Evolutionary conservation across 176 grass and related monocot species (phyloP).

Genomic region (Pontederia paniculata): DNA sequence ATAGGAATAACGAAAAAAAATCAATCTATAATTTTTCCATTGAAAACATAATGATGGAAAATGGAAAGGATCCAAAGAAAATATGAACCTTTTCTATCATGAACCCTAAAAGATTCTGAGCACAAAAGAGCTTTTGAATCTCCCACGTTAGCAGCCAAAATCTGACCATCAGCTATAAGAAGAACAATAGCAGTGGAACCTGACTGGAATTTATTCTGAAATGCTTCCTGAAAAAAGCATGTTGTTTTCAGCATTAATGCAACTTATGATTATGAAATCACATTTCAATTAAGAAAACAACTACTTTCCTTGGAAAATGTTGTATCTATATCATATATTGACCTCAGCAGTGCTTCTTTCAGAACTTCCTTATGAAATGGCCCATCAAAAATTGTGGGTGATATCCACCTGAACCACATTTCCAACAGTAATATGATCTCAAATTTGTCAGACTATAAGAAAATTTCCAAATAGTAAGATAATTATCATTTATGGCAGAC

Average conservation of each 20-base stretch:
- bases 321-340: constrained; percentile 81
- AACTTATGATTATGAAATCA: constrained; percentile 5
- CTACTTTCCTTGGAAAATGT: constrained; percentile 84
- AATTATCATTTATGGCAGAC: no score
- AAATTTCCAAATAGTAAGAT: no score
- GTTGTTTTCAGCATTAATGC: constrained; percentile 12
- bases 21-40: neutral
- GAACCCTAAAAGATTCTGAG: constrained; percentile 31
- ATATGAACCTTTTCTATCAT: constrained; percentile 35
- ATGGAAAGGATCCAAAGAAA: constrained; percentile 10
- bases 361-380: constrained; percentile 72
- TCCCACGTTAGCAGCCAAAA: constrained; percentile 81
- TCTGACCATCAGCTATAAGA: constrained; percentile 69
- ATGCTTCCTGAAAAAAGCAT: constrained; percentile 67
- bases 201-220: constrained; percentile 43
- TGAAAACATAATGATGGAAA: neutral
- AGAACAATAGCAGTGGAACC: constrained; percentile 76
- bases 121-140: constrained; percentile 93
- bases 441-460: no score
- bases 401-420: constrained; percentile 42
- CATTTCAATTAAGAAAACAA: constrained; percentile 17
- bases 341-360: constrained; percentile 75
- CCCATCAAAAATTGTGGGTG: constrained; percentile 42
- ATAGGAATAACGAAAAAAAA: neutral
- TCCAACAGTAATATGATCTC: constrained; percentile 2